Base-by-base conservation (phyloP, 306 rosid genomes). In the Comarum palustre region DNA sequence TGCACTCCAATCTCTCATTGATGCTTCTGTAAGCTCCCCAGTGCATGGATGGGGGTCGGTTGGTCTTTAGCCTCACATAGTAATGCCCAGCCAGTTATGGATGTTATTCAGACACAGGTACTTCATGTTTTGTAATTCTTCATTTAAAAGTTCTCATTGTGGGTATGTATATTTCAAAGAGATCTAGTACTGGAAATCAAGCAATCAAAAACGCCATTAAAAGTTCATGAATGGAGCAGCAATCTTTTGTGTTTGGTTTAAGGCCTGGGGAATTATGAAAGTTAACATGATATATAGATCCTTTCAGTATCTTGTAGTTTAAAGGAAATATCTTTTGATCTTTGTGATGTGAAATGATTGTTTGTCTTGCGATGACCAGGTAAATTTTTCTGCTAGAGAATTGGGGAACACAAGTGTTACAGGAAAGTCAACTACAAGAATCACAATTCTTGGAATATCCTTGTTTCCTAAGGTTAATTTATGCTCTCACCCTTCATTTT, bases 1-100 rank as follows among this genome's bases (percentile, higher is more conserved):
- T 57, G 87, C 90, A 76, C 83, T 89, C 42, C 90, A 89, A 79
- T 81, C 91, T 68, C 88, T 94, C 82, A 80, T 86, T 68, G 91
- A 85, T 82, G 87, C 91, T 75, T 94, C 98, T 63, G 55, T 73
- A 25, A 89, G 88, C 75, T 75, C 90, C 74, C 66, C 82, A 15
- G 86, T 89, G 72, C 89, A 84, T 31, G 87, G 87, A 80, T 94
- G 98, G 97, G 98, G 83, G 84, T 86, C 62, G 97, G 98, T 74
- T 94, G 97, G 97, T 91, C 95, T 73, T 83, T 94, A 84, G 89
- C 96, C 75, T 91, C 97, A 52, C 55, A 82, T 55, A 76, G 45
- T 75, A 88, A 72, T 77, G 72, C 88, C 54, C 88, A 79, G 64
- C 73, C 83, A 46, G 71, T 84, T 55, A 72, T 47, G 66, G 84